phyloP scores from a whole-genome alignment of 163 green algal species.

The Trebouxiophyceae sp. region DNA sequence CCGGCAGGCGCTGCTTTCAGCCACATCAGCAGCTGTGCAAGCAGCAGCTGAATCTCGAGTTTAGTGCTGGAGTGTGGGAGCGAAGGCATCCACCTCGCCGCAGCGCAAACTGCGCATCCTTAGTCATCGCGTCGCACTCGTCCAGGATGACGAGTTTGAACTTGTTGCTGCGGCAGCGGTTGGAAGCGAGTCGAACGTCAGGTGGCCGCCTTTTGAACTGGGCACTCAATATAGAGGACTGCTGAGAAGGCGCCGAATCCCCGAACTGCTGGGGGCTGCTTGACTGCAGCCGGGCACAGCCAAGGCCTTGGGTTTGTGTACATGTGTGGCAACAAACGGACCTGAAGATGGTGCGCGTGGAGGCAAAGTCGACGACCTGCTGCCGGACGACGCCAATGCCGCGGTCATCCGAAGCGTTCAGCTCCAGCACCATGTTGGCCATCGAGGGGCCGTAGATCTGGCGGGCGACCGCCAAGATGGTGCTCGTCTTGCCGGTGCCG shows the following conservation, averaged over 20 bases:
- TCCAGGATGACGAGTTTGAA: conserved; percentile 99
- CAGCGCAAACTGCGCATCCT: conserved; percentile 96
- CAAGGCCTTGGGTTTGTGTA: no score
- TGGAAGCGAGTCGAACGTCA: no score
- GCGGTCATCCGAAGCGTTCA: conserved; percentile 96
- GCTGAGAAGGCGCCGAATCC: no score
- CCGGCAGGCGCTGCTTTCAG: no score
- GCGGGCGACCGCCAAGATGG: conserved; percentile 83
- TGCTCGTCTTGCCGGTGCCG: conserved; percentile 96
- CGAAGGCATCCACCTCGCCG: conserved; percentile 55
- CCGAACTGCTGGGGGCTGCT: no score
- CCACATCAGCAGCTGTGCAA: no score
- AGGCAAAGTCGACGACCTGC: conserved; percentile 97
- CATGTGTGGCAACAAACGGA: no score
- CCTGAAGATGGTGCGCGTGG: conserved; percentile 75
- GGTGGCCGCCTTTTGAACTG: no score
- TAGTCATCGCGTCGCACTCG: conserved; percentile 99
- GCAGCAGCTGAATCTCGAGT: no score
- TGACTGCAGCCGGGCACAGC: no score
- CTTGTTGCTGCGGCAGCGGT: conserved; percentile 67
- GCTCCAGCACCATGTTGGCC: conserved; percentile 87
- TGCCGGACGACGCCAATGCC: conserved; percentile 91
- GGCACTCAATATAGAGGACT: no score
- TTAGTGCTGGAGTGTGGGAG: not conserved
- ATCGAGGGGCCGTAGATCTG: conserved; percentile 81